These are phyloP conservation scores for Aspergillus pseudoterreus DNA, from an alignment of 2,329 filamentous ascomycete species.

Conservation along the genomic window DNA sequence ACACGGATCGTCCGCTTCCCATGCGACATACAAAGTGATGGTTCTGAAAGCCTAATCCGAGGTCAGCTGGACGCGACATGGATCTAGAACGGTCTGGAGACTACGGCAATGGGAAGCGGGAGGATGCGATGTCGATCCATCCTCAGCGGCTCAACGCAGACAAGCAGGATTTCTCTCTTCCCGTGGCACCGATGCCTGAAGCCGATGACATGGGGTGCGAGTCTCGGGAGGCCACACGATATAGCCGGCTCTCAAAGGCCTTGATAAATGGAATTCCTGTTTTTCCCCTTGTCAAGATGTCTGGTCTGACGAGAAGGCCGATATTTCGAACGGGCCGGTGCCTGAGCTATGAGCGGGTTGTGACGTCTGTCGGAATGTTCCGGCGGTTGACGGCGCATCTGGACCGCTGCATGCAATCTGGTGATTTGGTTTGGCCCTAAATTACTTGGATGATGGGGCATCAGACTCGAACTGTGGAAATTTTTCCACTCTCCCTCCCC, in stretches of 20 bases:
- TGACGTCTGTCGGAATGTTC: no score
- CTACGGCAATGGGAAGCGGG: not conserved
- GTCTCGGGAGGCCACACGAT: no score
- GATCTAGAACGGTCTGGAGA: conserved; percentile 12
- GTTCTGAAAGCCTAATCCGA: not conserved
- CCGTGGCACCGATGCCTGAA: no score
- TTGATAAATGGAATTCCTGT: no score
- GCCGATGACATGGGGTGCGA: no score
- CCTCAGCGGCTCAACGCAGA: conserved; percentile 8
- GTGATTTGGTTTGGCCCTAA: not conserved
- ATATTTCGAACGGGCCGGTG: no score
- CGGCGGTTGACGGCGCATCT: not conserved
- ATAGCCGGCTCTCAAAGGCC: no score
- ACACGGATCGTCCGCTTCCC: not conserved
- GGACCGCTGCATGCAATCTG: no score
- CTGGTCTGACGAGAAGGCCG: no score
- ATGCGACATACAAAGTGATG: not conserved
- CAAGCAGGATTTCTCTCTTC: not conserved
- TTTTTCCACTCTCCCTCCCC: not conserved
- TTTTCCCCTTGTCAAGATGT: no score
- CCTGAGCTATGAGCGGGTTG: no score
- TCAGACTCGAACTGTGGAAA: not conserved
- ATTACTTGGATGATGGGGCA: not conserved
- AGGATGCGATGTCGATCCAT: conserved; percentile 4
- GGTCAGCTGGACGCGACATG: conserved; percentile 2